A percentile compares a stretch with the other conserved stretches of the same genome.
Conservation (phyloP, 1,284 basidiomycete genomes). For the Moesziomyces sp. region DNA sequence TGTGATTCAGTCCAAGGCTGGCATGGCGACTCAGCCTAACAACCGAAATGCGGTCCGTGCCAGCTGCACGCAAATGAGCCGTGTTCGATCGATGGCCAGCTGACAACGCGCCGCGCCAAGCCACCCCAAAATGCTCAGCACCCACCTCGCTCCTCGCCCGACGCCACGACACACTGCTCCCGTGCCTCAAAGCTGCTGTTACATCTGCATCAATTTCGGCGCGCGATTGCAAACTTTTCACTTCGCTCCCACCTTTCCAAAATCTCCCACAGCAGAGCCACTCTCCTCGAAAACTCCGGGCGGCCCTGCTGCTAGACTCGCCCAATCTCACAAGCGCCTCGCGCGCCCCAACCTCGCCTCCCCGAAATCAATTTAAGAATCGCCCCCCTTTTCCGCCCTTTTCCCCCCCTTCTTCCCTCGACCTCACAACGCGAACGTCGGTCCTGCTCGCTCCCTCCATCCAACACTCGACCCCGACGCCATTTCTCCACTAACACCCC, state of each 20-base stretch:
- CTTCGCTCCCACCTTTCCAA: not conserved
- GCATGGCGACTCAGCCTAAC: constrained; percentile 2
- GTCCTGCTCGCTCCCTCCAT: not conserved
- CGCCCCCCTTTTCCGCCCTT: not conserved
- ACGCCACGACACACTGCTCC: constrained; percentile 13
- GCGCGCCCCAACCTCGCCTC: too few species aligned
- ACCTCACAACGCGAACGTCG: constrained; percentile 15
- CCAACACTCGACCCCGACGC: too few species aligned
- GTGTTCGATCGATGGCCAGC: constrained; percentile 10
- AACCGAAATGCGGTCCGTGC: too few species aligned
- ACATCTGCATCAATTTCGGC: constrained; percentile 16
- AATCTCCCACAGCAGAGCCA: constrained; percentile 4
- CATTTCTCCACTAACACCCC: too few species aligned
- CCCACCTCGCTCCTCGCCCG: too few species aligned
- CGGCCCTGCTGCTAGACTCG: constrained; percentile 17
- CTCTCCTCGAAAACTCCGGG: constrained; percentile 20
- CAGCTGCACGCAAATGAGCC: not conserved
- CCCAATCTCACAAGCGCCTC: constrained; percentile 25
- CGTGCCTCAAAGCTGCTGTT: constrained; percentile 15
- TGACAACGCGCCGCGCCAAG: constrained; percentile 4
- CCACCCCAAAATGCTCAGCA: too few species aligned
- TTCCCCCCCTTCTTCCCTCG: constrained; percentile 2
- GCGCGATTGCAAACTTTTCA: too few species aligned
- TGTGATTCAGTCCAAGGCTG: too few species aligned
- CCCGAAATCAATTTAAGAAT: constrained; percentile 19